A percentile compares a stretch with the other conserved stretches of the same genome.
These are phyloP conservation scores for Aspergillus sp. DNA, from an alignment of 2,329 filamentous ascomycete genomes.

Conservation along the genomic window DNA sequence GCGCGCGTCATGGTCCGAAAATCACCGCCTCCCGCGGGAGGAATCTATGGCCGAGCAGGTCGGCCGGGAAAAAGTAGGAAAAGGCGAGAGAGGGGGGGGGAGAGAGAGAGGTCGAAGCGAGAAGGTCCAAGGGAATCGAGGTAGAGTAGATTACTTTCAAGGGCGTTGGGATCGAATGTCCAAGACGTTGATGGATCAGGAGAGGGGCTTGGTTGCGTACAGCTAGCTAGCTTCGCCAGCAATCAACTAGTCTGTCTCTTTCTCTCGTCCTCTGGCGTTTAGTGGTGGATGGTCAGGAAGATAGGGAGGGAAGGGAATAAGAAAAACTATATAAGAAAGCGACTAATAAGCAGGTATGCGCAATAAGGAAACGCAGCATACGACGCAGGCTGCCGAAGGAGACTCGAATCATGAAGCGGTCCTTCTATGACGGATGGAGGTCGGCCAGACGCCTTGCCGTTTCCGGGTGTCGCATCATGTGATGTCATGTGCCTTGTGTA, in stretches of 20 bases:
- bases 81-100: neutral
- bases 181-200: neutral
- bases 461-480: conserved; percentile 5
- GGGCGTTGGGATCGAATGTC: neutral
- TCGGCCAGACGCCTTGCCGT: neutral
- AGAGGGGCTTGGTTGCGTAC: conserved; percentile 5
- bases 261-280: neutral
- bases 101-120: neutral
- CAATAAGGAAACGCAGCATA: neutral
- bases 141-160: neutral
- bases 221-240: neutral
- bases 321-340: too few relatives aligned
- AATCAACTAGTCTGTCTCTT: neutral
- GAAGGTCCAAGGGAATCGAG: neutral
- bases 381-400: too few relatives aligned
- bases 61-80: neutral
- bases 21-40: conserved; percentile 32
- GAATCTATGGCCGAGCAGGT: neutral
- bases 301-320: too few relatives aligned
- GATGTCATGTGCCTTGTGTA: conserved; percentile 6
- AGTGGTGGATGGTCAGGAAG: neutral
- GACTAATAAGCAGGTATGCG: neutral
- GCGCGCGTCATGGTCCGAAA: conserved; percentile 54
- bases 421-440: conserved; percentile 1
- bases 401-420: too few relatives aligned